Evolutionary conservation across 2,329 filamentous ascomycete species (phyloP).

Genomic region (Alternaria arborescens): DNA sequence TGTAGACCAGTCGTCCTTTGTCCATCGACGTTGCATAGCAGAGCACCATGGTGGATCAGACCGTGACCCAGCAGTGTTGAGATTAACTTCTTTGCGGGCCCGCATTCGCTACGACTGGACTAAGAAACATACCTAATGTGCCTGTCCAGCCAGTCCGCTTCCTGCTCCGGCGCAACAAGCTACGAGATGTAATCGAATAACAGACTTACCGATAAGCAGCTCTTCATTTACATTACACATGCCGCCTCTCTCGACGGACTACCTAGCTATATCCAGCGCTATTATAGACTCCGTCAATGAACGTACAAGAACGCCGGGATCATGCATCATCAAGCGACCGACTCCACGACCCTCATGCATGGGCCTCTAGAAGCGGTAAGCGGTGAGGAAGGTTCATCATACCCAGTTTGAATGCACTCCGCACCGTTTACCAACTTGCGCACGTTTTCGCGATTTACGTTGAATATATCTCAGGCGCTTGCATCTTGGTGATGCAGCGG

Average conservation of each 20-base stretch:
- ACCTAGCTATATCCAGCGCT: conserved; percentile 34
- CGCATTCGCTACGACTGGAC: conserved; percentile 6
- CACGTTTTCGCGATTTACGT: conserved; percentile 6
- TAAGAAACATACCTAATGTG: conserved; percentile 18
- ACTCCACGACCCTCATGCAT: conserved; percentile 21
- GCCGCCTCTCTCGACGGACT: conserved; percentile 17
- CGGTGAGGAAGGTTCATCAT: conserved; percentile 14
- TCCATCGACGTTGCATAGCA: conserved; percentile 22
- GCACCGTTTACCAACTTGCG: background rate
- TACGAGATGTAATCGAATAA: conserved; percentile 43
- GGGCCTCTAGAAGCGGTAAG: conserved; percentile 23
- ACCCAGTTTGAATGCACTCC: conserved; percentile 3
- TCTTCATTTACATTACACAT: conserved; percentile 39
- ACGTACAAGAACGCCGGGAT: conserved; percentile 9
- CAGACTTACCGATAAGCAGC: conserved; percentile 41
- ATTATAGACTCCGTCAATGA: conserved; percentile 19
- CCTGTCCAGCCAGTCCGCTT: conserved; percentile 19
- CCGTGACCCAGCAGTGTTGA: conserved; percentile 7
- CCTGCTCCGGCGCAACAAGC: conserved; percentile 14
- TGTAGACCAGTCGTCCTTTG: conserved; percentile 10
- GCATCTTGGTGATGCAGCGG: conserved; percentile 21
- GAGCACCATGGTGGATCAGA: conserved; percentile 27
- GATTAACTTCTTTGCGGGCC: conserved; percentile 17
- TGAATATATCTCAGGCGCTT: conserved; percentile 14
- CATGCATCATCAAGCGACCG: conserved; percentile 21